These are phyloP conservation scores for Clavaria fumosa DNA, from an alignment of 768 basidiomycete genomes.

Conservation along the genomic window DNA sequence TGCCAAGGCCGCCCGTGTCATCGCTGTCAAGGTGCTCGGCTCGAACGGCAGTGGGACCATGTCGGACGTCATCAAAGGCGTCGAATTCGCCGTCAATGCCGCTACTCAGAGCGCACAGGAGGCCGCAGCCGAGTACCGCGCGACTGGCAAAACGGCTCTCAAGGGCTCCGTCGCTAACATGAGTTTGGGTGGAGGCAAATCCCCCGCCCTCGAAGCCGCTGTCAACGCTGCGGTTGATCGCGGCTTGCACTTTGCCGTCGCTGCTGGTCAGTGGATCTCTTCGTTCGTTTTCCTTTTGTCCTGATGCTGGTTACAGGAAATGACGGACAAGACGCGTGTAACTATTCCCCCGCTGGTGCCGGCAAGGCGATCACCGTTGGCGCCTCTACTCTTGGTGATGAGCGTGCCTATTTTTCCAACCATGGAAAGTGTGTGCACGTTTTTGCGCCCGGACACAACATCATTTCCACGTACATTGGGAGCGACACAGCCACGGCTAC, in stretches of 20 bases:
- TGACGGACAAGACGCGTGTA: constrained; percentile 81
- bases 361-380: constrained; percentile 89
- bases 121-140: constrained; percentile 47
- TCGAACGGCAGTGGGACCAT: constrained; percentile 88
- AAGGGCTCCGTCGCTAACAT: constrained; percentile 96
- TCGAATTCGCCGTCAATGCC: constrained; percentile 53
- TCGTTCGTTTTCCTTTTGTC: background rate
- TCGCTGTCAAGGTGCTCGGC: constrained; percentile 91
- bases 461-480: constrained; percentile 75
- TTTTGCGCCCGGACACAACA: constrained; percentile 83
- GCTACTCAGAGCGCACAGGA: constrained; percentile 40
- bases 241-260: constrained; percentile 94
- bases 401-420: constrained; percentile 90
- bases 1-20: constrained; percentile 80
- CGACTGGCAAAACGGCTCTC: constrained; percentile 67
- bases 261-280: constrained; percentile 52
- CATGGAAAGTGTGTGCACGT: constrained; percentile 81
- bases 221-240: constrained; percentile 72
- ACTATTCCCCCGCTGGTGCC: constrained; percentile 82
- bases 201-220: constrained; percentile 62
- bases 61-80: constrained; percentile 86
- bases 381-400: constrained; percentile 69
- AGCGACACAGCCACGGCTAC: constrained; percentile 45
- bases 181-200: constrained; percentile 95
- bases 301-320: constrained; percentile 30